Evolutionary conservation across 1,284 basidiomycete genomes (phyloP).

Genomic region (Cystobasidium sp.): DNA sequence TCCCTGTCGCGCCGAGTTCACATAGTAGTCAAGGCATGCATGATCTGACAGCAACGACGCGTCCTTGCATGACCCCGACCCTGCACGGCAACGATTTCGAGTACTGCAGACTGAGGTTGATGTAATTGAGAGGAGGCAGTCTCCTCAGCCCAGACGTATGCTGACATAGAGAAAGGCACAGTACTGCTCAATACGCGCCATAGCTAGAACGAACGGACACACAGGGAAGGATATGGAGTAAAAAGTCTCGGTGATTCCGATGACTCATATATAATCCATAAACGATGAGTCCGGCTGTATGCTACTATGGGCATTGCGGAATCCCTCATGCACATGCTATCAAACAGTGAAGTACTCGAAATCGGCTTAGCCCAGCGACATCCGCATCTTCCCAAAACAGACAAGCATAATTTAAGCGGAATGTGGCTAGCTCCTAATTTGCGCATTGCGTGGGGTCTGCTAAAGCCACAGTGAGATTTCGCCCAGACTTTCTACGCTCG

Average conservation of each 20-base stretch:
- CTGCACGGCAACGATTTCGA: constrained; percentile 15
- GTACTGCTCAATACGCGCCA: constrained; percentile 9
- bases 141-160: constrained; percentile 14
- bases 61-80: constrained; percentile 5
- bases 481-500: constrained; percentile 9
- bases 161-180: constrained; percentile 15
- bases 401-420: constrained; percentile 14
- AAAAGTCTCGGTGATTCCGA: constrained; percentile 13
- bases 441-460: constrained; percentile 14
- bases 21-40: constrained; percentile 10
- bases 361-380: constrained; percentile 12
- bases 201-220: constrained; percentile 15
- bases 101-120: constrained; percentile 12
- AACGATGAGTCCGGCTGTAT: constrained; percentile 15
- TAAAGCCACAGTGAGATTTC: constrained; percentile 11
- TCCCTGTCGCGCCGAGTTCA: constrained; percentile 14
- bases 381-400: constrained; percentile 15
- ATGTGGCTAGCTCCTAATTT: constrained; percentile 16
- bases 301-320: constrained; percentile 8
- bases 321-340: constrained; percentile 13
- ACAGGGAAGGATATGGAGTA: constrained; percentile 15
- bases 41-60: constrained; percentile 5
- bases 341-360: constrained; percentile 14
- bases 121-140: constrained; percentile 12
- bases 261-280: constrained; percentile 17